Evolutionary conservation across 345 rosid genomes (phyloP), one percentile per base, ranked within the genome.

Genomic region (Euclidium syriacum): DNA sequence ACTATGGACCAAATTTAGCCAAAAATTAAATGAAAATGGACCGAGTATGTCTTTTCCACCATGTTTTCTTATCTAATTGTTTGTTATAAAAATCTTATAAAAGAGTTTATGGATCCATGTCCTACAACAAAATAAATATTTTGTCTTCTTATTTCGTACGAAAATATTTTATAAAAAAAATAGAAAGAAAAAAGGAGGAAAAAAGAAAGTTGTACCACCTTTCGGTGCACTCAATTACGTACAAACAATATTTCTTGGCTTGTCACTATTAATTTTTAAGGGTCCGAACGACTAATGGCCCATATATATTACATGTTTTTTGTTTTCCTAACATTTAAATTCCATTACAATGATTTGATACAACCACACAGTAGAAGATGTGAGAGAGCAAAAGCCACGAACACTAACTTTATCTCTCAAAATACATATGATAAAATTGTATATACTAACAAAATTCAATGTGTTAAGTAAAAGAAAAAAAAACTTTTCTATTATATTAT

Each of bases 221-320:
- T 69, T 69, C 73, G 73, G 73, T 61, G 73, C 73, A 69, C 55
- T 69, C 67, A 69, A 69, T 25, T 51, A 52, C 62, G 67, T 68
- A 52, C 62, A 62, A 68, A 68, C 67, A 60, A 68, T 58, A n/a
- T 68, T 36, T 68, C 55, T 68, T 68, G 73, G 73, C 54, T 3
- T 43, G 47, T 68, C 56, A 60, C 60, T 49, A 60, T 68, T 68
- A 60, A 68, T 11, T 60, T 68, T 60, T 32, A 59, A 25, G 61
- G 67, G 67, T 68, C 73, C 73, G 60, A 24, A 33, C 39, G 12
- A 5, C 11, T 15, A 58, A 9, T 52, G 19, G 56, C 50, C 40
- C 16, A 61, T 42, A 52, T 24, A 61, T 42, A 52, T 24, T 41
- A 20, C 73, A 30, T 62, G 4, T 10, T 16, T 18, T 19, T 3